These are phyloP conservation scores for Tetrapisispora namnaoensis DNA, from an alignment of 805 yeast genomes.

Conservation along the genomic window DNA sequence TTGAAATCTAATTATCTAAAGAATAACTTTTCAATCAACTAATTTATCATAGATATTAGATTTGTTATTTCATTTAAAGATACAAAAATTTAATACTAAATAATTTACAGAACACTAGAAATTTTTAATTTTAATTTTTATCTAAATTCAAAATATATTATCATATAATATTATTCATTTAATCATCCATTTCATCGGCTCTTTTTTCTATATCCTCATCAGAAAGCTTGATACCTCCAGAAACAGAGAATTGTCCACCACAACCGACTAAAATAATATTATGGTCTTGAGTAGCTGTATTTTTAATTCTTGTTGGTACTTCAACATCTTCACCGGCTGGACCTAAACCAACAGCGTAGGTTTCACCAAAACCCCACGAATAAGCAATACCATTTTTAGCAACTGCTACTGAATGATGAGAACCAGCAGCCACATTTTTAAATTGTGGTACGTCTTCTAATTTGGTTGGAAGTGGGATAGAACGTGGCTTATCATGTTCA, in stretches of 20 bases:
- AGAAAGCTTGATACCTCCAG: slow-evolving; percentile 56
- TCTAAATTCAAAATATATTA: background rate
- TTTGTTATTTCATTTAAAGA: no score
- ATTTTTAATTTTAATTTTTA: slow-evolving; percentile 25
- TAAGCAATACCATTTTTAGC: slow-evolving; percentile 75
- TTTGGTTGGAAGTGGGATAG: slow-evolving; percentile 77
- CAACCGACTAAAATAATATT: slow-evolving; percentile 70
- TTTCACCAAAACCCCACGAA: slow-evolving; percentile 98
- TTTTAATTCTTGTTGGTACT: slow-evolving; percentile 77
- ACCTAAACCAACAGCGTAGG: slow-evolving; percentile 93
- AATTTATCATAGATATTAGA: no score
- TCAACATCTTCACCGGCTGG: slow-evolving; percentile 80
- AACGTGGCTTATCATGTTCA: slow-evolving; percentile 69
- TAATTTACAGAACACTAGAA: background rate
- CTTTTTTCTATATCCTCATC: slow-evolving; percentile 35
- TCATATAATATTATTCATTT: slow-evolving; percentile 24
- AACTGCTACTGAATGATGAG: slow-evolving; percentile 86
- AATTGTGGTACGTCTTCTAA: slow-evolving; percentile 48
- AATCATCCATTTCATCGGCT: slow-evolving; percentile 43
- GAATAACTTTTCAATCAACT: no score
- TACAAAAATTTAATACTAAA: background rate
- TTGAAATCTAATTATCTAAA: no score
- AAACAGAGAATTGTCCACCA: slow-evolving; percentile 92
- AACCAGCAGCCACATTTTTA: slow-evolving; percentile 64
- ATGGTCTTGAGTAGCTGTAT: slow-evolving; percentile 84